These are phyloP conservation scores for Penicillium desertorum DNA, from an alignment of 495 filamentous ascomycete genomes.

Conservation along the genomic window DNA sequence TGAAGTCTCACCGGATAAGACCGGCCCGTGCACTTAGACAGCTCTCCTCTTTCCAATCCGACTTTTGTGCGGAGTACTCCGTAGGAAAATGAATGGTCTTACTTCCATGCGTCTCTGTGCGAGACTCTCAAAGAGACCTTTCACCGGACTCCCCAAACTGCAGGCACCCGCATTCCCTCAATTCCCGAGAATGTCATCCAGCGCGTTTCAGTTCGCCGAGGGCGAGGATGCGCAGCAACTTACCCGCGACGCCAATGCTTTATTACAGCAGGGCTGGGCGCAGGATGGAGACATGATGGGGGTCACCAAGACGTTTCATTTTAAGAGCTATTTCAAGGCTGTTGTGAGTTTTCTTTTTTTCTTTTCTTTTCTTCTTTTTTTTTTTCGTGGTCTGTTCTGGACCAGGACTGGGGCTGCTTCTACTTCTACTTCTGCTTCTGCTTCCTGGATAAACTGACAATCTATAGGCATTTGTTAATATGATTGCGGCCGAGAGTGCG, in stretches of 20 bases:
- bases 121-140: conserved; percentile 1
- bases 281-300: conserved; percentile 40
- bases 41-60: neutral
- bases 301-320: conserved; percentile 47
- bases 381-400: neutral
- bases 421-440: neutral
- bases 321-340: conserved; percentile 47
- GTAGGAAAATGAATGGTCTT: conserved; percentile 5
- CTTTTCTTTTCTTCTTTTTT: neutral
- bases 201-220: conserved; percentile 34
- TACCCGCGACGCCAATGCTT: conserved; percentile 21
- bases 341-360: conserved; percentile 30
- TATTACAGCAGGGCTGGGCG: conserved; percentile 40
- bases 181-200: conserved; percentile 25
- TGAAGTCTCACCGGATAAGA: conserved; percentile 5
- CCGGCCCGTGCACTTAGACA: conserved; percentile 2
- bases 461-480: conserved; percentile 40
- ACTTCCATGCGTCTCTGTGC: conserved; percentile 2
- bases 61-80: neutral
- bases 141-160: neutral
- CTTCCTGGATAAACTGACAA: conserved; percentile 2
- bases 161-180: neutral
- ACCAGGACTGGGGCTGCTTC: neutral
- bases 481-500: conserved; percentile 43
- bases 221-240: conserved; percentile 35